These are phyloP conservation scores for Protomyces inouyei DNA, from an alignment of 1,139 yeast genomes.

Conservation along the genomic window DNA sequence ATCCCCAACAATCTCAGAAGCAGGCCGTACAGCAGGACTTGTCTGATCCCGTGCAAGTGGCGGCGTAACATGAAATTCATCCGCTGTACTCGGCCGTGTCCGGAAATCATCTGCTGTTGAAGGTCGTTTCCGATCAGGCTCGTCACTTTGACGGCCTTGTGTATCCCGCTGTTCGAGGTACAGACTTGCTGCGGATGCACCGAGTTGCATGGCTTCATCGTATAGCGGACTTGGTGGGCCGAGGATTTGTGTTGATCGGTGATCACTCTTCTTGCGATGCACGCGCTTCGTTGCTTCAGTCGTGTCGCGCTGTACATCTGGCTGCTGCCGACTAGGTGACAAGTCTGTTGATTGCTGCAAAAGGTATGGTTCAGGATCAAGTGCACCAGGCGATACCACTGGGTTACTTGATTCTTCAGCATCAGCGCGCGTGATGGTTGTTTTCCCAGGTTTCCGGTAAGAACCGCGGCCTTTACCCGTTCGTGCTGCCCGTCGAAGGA, in stretches of 20 bases:
- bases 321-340: neutral
- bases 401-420: neutral
- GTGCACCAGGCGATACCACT: neutral
- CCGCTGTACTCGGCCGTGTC: neutral
- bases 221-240: constrained; percentile 4
- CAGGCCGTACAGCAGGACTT: neutral
- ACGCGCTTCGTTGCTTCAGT: neutral
- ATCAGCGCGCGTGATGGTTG: neutral
- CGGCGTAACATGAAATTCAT: neutral
- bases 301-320: neutral
- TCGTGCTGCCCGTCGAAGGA: constrained; percentile 18
- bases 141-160: neutral
- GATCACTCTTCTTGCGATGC: constrained; percentile 15
- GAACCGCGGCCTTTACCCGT: constrained; percentile 22
- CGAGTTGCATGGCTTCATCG: neutral
- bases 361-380: neutral
- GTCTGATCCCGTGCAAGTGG: neutral
- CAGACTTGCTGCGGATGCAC: neutral
- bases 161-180: neutral
- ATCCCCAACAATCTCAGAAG: neutral
- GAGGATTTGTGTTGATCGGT: constrained; percentile 8
- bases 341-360: constrained; percentile 3
- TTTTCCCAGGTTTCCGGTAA: constrained; percentile 1
- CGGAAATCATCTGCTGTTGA: neutral
- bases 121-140: neutral